Percentiles rank a stretch among this genome's conserved stretches.
Evolutionary conservation across 805 yeast species (phyloP).

Genomic region (Yamadazyma tumulicola): DNA sequence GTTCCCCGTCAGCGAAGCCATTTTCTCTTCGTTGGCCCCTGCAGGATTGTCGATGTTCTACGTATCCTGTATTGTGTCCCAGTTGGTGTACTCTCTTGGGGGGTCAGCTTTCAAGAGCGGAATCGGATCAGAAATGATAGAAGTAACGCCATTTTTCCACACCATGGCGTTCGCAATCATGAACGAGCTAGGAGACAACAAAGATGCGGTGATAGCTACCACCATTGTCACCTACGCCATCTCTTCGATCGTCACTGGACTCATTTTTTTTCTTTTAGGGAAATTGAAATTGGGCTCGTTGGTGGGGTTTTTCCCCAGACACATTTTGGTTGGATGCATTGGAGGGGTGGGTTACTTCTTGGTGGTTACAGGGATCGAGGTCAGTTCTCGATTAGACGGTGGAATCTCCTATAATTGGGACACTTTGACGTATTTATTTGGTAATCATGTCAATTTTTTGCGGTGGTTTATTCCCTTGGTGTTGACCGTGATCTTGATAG

Average conservation of each 20-base stretch:
- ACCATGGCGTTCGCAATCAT: constrained; percentile 81
- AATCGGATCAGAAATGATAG: constrained; percentile 98
- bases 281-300: constrained; percentile 75
- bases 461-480: constrained; percentile 68
- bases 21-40: constrained; percentile 77
- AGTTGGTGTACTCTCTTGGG: constrained; percentile 82
- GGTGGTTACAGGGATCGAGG: constrained; percentile 86
- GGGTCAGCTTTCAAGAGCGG: constrained; percentile 87
- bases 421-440: constrained; percentile 52
- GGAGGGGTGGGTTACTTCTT: constrained; percentile 98
- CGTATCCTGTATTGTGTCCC: constrained; percentile 85
- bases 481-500: constrained; percentile 58
- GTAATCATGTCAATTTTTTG: constrained; percentile 26
- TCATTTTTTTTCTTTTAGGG: constrained; percentile 74
- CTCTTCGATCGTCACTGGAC: constrained; percentile 82
- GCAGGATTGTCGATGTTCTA: constrained; percentile 93
- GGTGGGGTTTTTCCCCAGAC: constrained; percentile 95
- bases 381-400: constrained; percentile 76
- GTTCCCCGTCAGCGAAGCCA: constrained; percentile 82
- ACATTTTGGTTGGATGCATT: constrained; percentile 92
- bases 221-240: constrained; percentile 82
- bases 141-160: constrained; percentile 97
- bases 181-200: constrained; percentile 46
- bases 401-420: constrained; percentile 61
- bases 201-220: constrained; percentile 68